Base-by-base conservation (phyloP, 208 protist species). In the Trypanosoma lewisi region DNA sequence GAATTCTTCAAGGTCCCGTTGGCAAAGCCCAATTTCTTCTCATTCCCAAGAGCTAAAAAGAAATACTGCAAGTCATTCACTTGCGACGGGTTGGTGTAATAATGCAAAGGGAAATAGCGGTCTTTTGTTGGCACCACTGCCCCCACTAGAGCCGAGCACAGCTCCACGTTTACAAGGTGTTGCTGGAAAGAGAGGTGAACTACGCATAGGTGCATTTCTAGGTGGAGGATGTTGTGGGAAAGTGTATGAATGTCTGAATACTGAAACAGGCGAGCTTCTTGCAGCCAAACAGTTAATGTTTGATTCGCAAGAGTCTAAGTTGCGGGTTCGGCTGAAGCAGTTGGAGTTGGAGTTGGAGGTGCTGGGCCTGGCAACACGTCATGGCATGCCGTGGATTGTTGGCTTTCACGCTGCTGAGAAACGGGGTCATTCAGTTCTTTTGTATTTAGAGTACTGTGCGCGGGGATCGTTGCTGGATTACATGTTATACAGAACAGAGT, bases 401-500 rank as follows among this genome's bases (percentile, higher is more conserved):
- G 90, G 89, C 58, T 95, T 91, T 70, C 76, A 81, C 62, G 89
- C 91, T 31, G 81, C 83, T 1, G 84, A 96, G 61, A 91, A 89
- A 66, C 76, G 75, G 6, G 87, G 84, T n/a, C 82, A 91, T 56
- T 85, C 83, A n/a, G 83, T 95, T 45, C 75, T 97, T 37, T 91
- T 97, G 70, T 95, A 93, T 67, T 67, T 96, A 21, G 91, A 97
- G 75, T 97, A 95, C 73, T 87, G 93, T 55, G 47, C 85, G 25
- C 67, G 78, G n/a, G 90, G 91, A 17, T 93, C 85, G 2, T 37
- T 97, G 37, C 64, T 88, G 3, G 85, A 91, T 41, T 88, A 94
- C 65, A 73, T 97, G 70, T 61, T 78, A 44, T 73, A 55, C 23
- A 77, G 71, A 54, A 63, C 77, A 54, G 66, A 9, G 23, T 1